Percentiles rank a stretch among this genome's conserved stretches.
phyloP scores from a whole-genome alignment of 2,329 filamentous ascomycete genomes.

The Emericellopsis atlantica region DNA sequence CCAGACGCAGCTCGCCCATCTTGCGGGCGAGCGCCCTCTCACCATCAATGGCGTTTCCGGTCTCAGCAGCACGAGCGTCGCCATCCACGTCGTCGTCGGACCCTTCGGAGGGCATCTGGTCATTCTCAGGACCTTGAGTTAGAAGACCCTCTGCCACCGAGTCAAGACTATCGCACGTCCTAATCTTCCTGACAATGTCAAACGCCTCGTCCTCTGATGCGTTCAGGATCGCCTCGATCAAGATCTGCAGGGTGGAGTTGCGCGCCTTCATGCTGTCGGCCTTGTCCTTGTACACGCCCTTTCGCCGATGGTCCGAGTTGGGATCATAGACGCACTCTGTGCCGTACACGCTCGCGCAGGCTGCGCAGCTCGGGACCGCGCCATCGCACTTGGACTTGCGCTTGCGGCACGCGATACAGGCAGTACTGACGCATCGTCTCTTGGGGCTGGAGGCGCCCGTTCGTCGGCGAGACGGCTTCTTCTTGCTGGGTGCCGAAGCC shows the following conservation, averaged over 20 bases:
- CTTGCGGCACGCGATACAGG: constrained; percentile 67
- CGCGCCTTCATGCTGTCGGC: constrained; percentile 77
- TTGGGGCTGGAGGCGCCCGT: constrained; percentile 37
- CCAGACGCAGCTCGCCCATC: constrained; percentile 82
- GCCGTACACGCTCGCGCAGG: constrained; percentile 88
- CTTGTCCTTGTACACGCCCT: constrained; percentile 94
- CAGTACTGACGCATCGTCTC: constrained; percentile 71
- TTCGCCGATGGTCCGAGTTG: constrained; percentile 88
- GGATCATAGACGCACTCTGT: constrained; percentile 91
- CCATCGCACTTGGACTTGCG: constrained; percentile 87
- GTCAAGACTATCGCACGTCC: constrained; percentile 65
- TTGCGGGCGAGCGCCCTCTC: constrained; percentile 81
- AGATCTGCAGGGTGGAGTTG: constrained; percentile 78
- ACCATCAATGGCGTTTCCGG: constrained; percentile 22
- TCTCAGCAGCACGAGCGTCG: too few relatives aligned
- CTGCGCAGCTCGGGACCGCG: constrained; percentile 79
- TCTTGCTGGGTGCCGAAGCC: neutral
- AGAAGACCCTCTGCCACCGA: constrained; percentile 39
- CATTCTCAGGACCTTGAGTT: constrained; percentile 23
- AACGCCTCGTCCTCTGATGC: constrained; percentile 78
- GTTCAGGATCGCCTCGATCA: constrained; percentile 87
- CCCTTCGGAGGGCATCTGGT: constrained; percentile 22
- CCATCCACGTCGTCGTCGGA: constrained; percentile 25
- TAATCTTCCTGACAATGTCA: constrained; percentile 71
- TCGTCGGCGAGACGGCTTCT: constrained; percentile 37